These are phyloP conservation scores for Fusarium sp. DNA, from an alignment of 2,329 filamentous ascomycete genomes.

Conservation along the genomic window DNA sequence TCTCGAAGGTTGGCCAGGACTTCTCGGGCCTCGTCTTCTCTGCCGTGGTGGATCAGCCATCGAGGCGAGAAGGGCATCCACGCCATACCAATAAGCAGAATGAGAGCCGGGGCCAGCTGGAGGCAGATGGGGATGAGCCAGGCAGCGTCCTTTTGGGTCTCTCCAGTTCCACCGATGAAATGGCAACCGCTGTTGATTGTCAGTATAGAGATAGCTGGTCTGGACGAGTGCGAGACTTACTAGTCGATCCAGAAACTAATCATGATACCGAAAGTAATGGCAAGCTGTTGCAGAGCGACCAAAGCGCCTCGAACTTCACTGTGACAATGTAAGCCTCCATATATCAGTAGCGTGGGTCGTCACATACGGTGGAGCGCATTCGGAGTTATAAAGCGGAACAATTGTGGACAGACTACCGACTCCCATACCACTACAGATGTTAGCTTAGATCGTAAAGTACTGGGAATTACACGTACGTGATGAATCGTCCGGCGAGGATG, in stretches of 20 bases:
- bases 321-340: neutral
- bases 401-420: conserved; percentile 76
- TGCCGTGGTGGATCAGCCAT: conserved; percentile 76
- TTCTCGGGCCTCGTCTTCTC: conserved; percentile 72
- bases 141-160: conserved; percentile 69
- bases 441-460: fast-evolving
- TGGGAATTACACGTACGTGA: conserved; percentile 65
- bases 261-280: conserved; percentile 71
- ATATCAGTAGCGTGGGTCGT: fast-evolving
- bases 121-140: conserved; percentile 80
- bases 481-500: conserved; percentile 76
- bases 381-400: conserved; percentile 64
- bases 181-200: conserved; percentile 61
- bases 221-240: conserved; percentile 35
- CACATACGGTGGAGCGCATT: conserved; percentile 54
- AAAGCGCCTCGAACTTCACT: conserved; percentile 54
- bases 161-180: conserved; percentile 66
- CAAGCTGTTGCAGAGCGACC: conserved; percentile 60
- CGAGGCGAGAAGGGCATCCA: conserved; percentile 84
- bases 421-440: conserved; percentile 63
- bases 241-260: conserved; percentile 71
- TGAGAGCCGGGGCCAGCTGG: conserved; percentile 72
- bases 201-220: fast-evolving
- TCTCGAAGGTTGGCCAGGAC: conserved; percentile 71
- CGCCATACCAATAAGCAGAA: conserved; percentile 75